Conservation (phyloP, 1,139 yeast species). For the Candida sp. region DNA sequence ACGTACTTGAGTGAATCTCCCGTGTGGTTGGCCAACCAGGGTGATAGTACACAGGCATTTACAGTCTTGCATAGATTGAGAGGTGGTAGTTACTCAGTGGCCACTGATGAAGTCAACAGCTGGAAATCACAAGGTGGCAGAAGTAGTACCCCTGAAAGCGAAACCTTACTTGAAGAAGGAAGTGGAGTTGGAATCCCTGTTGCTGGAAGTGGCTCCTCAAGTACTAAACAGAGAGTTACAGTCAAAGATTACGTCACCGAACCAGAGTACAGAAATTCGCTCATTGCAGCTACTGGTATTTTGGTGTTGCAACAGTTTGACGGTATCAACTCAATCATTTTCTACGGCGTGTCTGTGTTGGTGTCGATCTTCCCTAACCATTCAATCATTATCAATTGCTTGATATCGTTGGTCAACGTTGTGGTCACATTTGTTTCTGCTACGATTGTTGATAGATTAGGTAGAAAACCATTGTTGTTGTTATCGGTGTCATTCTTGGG, state of each 20-base stretch:
- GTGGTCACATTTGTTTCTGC: slow-evolving; percentile 76
- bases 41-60: slow-evolving; percentile 34
- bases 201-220: neutral
- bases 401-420: slow-evolving; percentile 75
- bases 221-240: slow-evolving; percentile 21
- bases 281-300: slow-evolving; percentile 70
- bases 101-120: slow-evolving; percentile 41
- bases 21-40: slow-evolving; percentile 66
- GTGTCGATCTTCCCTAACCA: slow-evolving; percentile 69
- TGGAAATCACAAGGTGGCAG: slow-evolving; percentile 28
- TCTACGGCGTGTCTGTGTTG: slow-evolving; percentile 89
- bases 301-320: slow-evolving; percentile 91
- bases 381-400: slow-evolving; percentile 73
- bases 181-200: slow-evolving; percentile 13
- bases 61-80: slow-evolving; percentile 39
- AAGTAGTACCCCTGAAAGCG: slow-evolving; percentile 9
- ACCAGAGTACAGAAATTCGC: slow-evolving; percentile 58
- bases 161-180: slow-evolving; percentile 20
- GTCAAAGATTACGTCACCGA: slow-evolving; percentile 51
- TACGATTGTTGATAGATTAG: slow-evolving; percentile 70
- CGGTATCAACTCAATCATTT: slow-evolving; percentile 91
- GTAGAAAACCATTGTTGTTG: slow-evolving; percentile 75
- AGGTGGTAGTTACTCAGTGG: slow-evolving; percentile 43
- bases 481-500: slow-evolving; percentile 76
- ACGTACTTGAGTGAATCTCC: slow-evolving; percentile 77